Percentiles rank a stretch among this genome's conserved stretches.
Conservation (phyloP, 768 basidiomycete genomes). For the Panus rudis region DNA sequence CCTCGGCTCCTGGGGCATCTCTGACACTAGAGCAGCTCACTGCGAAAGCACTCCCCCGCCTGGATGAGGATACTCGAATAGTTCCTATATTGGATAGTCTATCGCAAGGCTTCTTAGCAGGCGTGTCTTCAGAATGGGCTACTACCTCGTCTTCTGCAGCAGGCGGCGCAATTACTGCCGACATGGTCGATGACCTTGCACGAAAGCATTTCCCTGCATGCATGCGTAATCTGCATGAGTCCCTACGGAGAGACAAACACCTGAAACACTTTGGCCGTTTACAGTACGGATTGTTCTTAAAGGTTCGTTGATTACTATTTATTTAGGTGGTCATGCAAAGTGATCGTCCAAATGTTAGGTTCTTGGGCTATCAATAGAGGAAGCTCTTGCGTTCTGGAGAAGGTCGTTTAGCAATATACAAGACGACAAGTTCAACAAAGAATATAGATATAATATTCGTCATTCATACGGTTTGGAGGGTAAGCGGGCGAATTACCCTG, state of each 20-base stretch:
- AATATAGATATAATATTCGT: slow-evolving; percentile 95
- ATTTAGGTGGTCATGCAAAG: background rate
- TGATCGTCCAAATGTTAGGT: slow-evolving; percentile 42
- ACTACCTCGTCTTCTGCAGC: slow-evolving; percentile 43
- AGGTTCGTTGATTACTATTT: slow-evolving; percentile 49
- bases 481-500: slow-evolving; percentile 88
- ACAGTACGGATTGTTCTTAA: slow-evolving; percentile 91
- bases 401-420: slow-evolving; percentile 73
- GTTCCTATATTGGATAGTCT: slow-evolving; percentile 86
- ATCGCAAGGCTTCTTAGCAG: slow-evolving; percentile 89
- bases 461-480: slow-evolving; percentile 95
- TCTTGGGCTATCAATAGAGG: slow-evolving; percentile 88
- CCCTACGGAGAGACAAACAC: slow-evolving; percentile 69
- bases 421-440: slow-evolving; percentile 97
- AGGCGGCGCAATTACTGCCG: slow-evolving; percentile 74
- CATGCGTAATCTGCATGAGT: slow-evolving; percentile 87
- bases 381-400: slow-evolving; percentile 90
- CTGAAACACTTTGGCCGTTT: slow-evolving; percentile 89
- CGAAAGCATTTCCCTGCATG: slow-evolving; percentile 90
- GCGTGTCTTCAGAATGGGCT: slow-evolving; percentile 79
- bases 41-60: slow-evolving; percentile 76
- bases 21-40: slow-evolving; percentile 48
- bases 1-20: background rate
- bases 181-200: slow-evolving; percentile 88
- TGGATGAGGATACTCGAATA: slow-evolving; percentile 92